Evolutionary conservation across 176 grass and related monocot genomes (phyloP), one percentile per base, ranked within the genome.

Genomic region (Avena atlantica): DNA sequence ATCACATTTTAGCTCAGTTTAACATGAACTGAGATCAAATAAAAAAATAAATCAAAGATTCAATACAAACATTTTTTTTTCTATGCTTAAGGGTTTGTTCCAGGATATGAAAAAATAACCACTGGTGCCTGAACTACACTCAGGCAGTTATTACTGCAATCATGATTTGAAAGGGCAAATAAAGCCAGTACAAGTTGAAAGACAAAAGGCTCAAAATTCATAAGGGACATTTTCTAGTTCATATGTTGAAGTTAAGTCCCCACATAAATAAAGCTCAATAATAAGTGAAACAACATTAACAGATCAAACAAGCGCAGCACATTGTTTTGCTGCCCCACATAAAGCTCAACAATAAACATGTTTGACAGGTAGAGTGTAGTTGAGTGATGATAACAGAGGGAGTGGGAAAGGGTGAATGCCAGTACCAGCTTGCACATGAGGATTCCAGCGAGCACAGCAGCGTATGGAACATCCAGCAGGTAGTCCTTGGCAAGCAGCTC

Each of bases 371-470:
- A 73, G 21, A 80, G 53, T 1, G 25, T 49, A 52, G 61, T 67
- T 21, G 9, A 81, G 14, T 71, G 17, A 21, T 70, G 6, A 78
- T 23, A 53, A 79, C 16, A 70, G 24, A 86, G 20, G 40, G 87
- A 57, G 21, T 31, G 52, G 10, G 49, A 68, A 67, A 65, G 34
- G 53, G 19, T 48, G 51, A 81, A 70, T 74, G 70, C 65, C 53
- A 58, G 37, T 95, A 98, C 96, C 93, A 95, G 76, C 56, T 98
- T 98, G 90, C 93, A 95, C 91, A 98, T 93, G 50, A 98, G 84
- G 68, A 95, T 88, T 15, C 93, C 96, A 9, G 60, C 83, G 3
- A 98, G 70, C 68, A 95, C 63, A 51, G 96, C 84, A 37, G 80
- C 70, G 55, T 94, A 98, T 44, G 89, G 88, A 74, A 91, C 90